Evolutionary conservation across 495 filamentous ascomycete genomes (phyloP).

Genomic region (Sporormia fimetaria): DNA sequence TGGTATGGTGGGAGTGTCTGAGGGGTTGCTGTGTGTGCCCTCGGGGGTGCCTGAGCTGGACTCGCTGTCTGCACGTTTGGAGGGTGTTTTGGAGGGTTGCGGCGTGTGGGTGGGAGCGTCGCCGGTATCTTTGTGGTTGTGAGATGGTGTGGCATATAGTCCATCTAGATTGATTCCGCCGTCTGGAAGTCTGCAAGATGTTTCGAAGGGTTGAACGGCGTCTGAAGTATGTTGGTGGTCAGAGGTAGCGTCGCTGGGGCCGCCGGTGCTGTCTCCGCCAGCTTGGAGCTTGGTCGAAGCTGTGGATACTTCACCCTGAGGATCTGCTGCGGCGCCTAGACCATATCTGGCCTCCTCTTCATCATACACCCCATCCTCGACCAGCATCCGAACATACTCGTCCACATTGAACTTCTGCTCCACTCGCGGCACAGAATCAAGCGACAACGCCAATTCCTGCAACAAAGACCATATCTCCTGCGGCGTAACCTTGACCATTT

Average conservation of each 20-base stretch:
- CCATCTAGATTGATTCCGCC: no score
- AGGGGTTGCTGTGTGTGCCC: background rate
- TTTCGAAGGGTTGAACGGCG: no score
- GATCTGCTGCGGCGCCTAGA: background rate
- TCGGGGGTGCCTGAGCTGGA: background rate
- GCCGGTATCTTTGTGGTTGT: no score
- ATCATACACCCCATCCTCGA: conserved; percentile 30
- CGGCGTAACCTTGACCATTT: background rate
- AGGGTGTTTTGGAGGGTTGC: background rate
- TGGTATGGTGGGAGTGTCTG: background rate
- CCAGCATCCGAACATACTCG: conserved; percentile 24
- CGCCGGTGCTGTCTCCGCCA: no score
- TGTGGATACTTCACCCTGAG: background rate
- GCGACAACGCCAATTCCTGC: background rate
- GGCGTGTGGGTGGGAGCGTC: background rate
- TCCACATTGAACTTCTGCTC: conserved; percentile 9
- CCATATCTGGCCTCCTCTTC: conserved; percentile 1
- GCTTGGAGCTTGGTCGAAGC: no score
- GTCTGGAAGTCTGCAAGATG: no score
- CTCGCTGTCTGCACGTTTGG: background rate
- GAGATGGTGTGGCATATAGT: no score
- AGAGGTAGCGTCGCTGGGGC: no score
- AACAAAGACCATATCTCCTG: background rate
- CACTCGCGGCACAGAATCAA: background rate
- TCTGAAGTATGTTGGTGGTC: no score